Base-by-base conservation (phyloP, 116 monocot species). In the Zostera marina region DNA sequence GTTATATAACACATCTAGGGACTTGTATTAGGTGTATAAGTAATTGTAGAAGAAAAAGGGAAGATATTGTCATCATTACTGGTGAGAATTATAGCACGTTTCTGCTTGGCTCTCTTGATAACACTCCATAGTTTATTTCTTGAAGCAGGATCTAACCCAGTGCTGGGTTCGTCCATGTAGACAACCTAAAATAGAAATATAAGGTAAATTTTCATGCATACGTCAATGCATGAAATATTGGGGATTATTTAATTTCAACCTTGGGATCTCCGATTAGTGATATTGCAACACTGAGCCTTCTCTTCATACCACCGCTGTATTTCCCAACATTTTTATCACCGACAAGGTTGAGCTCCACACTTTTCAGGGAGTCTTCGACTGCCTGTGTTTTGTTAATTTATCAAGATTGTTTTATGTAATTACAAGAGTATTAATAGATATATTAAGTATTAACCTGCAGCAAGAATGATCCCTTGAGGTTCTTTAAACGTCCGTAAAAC, bases 161-260 rank as follows among this genome's bases (percentile, higher is more conserved):
- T 87, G 48, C 92, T 87, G 21, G 92, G 92, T 53, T 92, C 92
- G 76, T 92, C 92, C 87, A 92, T 92, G 63, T 83, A 92, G 0
- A 92, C 92, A 60, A 92, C 87, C 92, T 91, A 25, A 19, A n/a
- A 41, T 32, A 43, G 22, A 5, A 22, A 9, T 12, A 20, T 22
- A 22, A 23, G 2, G n/a, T 11, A n/a, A 13, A 40, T 3, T 4
- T 4, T 25, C 11, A 39, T 12, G 2, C 26, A 40, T 16, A 24
- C 2, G 1, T n/a, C n/a, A n/a, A n/a, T 26, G 26, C 26, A 26
- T 26, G 26, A 4, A 26, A 32, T 32, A 32, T 32, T 3, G 32
- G 32, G 32, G 5, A 32, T 32, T 32, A 32, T 32, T n/a, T n/a
- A n/a, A n/a, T n/a, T 32, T 32, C 32, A 32, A 32, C 65, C 66